A percentile compares a stretch with the other conserved stretches of the same genome.
Evolutionary conservation across 78 protist species (phyloP).

Genomic region (Tieghemostelium lacteum): DNA sequence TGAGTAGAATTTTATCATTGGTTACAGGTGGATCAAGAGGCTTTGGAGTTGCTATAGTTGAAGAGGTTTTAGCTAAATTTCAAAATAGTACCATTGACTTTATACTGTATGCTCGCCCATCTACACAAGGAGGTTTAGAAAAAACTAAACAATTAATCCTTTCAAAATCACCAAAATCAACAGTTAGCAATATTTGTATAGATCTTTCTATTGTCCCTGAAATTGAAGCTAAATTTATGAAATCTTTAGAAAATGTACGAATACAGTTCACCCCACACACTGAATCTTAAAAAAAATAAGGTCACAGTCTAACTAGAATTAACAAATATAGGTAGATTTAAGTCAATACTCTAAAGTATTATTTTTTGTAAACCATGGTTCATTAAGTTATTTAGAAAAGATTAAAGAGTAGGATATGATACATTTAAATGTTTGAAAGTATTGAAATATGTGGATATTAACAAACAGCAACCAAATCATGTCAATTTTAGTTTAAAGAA

Average conservation of each 20-base stretch:
- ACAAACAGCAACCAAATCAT: no score
- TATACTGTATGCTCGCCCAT: constrained; percentile 35
- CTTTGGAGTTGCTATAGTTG: constrained; percentile 28
- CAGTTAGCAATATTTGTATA: neutral
- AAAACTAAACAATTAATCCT: constrained; percentile 1
- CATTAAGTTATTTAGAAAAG: neutral
- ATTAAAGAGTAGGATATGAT: neutral
- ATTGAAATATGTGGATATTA: no score
- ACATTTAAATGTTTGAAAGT: no score
- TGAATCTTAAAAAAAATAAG: no score
- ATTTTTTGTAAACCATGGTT: constrained; percentile 25
- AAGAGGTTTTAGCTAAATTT: constrained; percentile 1
- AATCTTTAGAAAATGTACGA: constrained; percentile 20
- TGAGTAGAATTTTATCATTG: constrained; percentile 18
- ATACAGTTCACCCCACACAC: no score
- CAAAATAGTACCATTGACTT: constrained; percentile 18
- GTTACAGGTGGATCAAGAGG: constrained; percentile 61
- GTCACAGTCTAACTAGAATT: neutral
- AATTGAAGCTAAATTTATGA: neutral
- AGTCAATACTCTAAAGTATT: constrained; percentile 3
- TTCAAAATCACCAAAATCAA: constrained; percentile 3
- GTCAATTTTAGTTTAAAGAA: no score
- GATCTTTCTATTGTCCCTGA: constrained; percentile 6
- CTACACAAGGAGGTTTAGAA: constrained; percentile 12
- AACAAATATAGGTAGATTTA: neutral